A percentile compares a stretch with the other conserved stretches of the same genome.
Evolutionary conservation across 2,329 filamentous ascomycete species (phyloP).

Genomic region (Colletotrichum endophyticum): DNA sequence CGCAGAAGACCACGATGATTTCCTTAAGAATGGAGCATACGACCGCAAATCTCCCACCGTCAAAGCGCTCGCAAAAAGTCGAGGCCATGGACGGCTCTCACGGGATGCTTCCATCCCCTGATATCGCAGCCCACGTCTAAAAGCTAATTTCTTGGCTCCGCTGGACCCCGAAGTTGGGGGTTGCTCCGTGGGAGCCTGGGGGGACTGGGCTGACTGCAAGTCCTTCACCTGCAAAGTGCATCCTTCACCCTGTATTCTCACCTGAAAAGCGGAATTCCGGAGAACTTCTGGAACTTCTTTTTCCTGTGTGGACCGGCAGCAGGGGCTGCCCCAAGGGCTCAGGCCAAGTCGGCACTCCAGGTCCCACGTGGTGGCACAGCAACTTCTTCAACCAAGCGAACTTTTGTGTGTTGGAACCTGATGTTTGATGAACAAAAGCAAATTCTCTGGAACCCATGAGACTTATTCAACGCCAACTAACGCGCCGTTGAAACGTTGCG

Average conservation of each 20-base stretch:
- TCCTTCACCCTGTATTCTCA: background rate
- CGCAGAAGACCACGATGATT: background rate
- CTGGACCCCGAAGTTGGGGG: background rate
- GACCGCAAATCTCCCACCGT: background rate
- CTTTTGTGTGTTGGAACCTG: background rate
- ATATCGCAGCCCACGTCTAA: background rate
- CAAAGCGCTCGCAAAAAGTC: background rate
- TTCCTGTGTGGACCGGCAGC: background rate
- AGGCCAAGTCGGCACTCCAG: background rate
- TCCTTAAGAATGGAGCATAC: background rate
- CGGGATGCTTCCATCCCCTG: background rate
- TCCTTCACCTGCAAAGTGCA: background rate
- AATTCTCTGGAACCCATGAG: background rate
- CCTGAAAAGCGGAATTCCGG: constrained; percentile 1
- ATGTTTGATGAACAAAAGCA: background rate
- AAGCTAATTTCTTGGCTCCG: background rate
- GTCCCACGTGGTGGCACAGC: background rate
- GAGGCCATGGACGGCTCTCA: background rate
- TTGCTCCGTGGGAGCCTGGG: background rate
- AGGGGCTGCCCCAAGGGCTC: background rate
- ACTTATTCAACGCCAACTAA: background rate
- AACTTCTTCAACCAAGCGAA: background rate
- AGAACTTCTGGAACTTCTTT: background rate
- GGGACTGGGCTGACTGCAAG: background rate
- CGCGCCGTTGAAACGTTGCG: background rate